Percentiles rank a stretch among this genome's conserved stretches.
These are phyloP conservation scores for Dendrocalamus latiflorus DNA, from an alignment of 202 grass and related monocot species.

Conservation along the genomic window DNA sequence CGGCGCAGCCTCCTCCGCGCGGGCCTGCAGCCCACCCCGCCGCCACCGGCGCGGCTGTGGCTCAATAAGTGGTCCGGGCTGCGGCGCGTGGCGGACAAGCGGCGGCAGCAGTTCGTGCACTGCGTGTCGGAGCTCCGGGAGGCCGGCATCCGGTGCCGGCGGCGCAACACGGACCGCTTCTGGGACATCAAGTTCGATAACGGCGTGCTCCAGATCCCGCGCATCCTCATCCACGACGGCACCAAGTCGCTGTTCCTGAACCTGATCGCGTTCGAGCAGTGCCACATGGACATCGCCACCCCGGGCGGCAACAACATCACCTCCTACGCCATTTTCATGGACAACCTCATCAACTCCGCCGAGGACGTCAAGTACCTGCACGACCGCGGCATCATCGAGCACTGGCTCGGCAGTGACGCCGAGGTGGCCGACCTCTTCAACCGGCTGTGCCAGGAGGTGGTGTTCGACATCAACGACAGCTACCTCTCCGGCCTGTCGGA, in stretches of 20 bases:
- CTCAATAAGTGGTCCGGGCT: constrained; percentile 48
- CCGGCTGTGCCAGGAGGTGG: constrained; percentile 85
- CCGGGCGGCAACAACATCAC: constrained; percentile 73
- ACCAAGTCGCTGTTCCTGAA: constrained; percentile 85
- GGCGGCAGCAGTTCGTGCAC: constrained; percentile 91
- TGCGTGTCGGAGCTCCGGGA: constrained; percentile 82
- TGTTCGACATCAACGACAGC: constrained; percentile 92
- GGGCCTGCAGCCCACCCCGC: constrained; percentile 43
- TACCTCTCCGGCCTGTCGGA: constrained; percentile 77
- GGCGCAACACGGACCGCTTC: constrained; percentile 79
- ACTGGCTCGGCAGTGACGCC: constrained; percentile 87
- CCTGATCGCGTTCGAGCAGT: constrained; percentile 96
- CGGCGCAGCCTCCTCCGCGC: constrained; percentile 64
- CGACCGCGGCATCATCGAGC: constrained; percentile 86
- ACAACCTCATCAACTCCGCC: constrained; percentile 91
- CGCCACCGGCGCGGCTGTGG: constrained; percentile 32
- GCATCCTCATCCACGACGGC: constrained; percentile 87
- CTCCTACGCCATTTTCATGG: constrained; percentile 98
- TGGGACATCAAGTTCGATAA: constrained; percentile 86
- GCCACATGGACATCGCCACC: constrained; percentile 54
- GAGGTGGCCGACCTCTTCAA: constrained; percentile 91
- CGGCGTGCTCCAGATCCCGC: constrained; percentile 75
- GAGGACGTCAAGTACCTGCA: constrained; percentile 93
- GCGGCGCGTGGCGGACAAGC: constrained; percentile 62
- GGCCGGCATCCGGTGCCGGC: constrained; percentile 69